Evolutionary conservation across 2,329 filamentous ascomycete genomes (phyloP), one percentile per base, ranked within the genome.

Genomic region (Rhytidhysteron rufulum): DNA sequence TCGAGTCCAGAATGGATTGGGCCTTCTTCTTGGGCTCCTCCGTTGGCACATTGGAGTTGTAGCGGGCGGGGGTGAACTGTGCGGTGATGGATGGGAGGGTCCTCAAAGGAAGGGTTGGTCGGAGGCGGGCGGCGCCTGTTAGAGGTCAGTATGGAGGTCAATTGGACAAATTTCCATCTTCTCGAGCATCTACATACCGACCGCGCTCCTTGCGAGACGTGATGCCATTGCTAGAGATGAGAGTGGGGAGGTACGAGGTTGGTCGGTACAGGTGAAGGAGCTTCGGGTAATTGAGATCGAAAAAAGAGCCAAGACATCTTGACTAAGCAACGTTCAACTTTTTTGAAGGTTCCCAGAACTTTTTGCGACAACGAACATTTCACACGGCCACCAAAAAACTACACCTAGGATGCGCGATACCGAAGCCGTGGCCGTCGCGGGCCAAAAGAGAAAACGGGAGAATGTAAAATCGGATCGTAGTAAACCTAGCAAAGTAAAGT

Each of bases 1-100:
- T 80, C 50, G 90, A 77, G 63, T 98, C 89, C 64, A 98, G 77
- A 71, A 98, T 86, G 52, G 89, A 95, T 76, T 94, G 86, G 45
- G 93, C 93, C 82, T 95, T 95, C 77, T 86, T 87, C 80, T 95
- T 90, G 67, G 94, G 91, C 63, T 95, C 88, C 71, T 93, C 83
- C 58, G 83, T 71, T 48, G 90, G 88, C 41, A 91, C 81, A 68
- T 82, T 85, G 65, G 88, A 90, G 60, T 80, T 74, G 67, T 80
- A 78, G 67, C 88, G 85, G 64, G 74, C 77, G 56, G 80, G 72
- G 60, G 82, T 79, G 65, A 86, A 67, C 61, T 82, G 78, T 56
- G 82, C 76, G 66, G 80, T 77, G 72, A 91, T 70, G 67, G 86
- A 82, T 70, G 88, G 86, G 63, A 90, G 72, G 65, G 79, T 73